Evolutionary conservation across 2,329 filamentous ascomycete species (phyloP), one percentile per base, ranked within the genome.

Genomic region (Fusarium lateritium): DNA sequence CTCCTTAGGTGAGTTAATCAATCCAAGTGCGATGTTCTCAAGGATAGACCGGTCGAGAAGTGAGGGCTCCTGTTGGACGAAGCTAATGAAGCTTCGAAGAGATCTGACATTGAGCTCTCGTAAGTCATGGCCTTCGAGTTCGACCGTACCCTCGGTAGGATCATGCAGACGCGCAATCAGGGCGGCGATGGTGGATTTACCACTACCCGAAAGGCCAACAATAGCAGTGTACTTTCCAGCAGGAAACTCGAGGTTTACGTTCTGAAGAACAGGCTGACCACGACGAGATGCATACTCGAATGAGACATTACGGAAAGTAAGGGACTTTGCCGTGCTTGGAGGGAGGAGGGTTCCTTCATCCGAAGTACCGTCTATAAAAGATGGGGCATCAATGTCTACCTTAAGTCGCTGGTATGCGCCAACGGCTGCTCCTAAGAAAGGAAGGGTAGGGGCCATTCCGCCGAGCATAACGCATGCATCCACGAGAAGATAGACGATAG

Each of bases 381-480:
- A 81, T 13, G 80, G 78, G 10, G 83, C 82, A 9, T 88, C 82
- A 33, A 92, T 89, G 43, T 89, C 88, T 39, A 83, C 79, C 26
- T 81, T 81, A 8, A 92, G 78, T 43, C 88, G 87, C 51, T 85
- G 78, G 67, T 86, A 92, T 0, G 89, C 79, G 3, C 86, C 82
- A 1, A 86, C 83, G 1, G 88, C 89, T 39, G 84, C 82, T 6
- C 85, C 85, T 31, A 91, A 85, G 21, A 89, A 84, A 24, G 88
- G 87, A 9, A 91, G 79, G 51, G 89, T 85, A 0, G 89, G 89
- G 0, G 88, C 88, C 50, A 91, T 86, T 58, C 85, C 84, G 28
- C 88, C 87, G 19, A 91, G 80, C 39, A 91, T 84, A 47, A 91
- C 86, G 10, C 87, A 88, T 22, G 88, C 87, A 65, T 91, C 88